phyloP scores from a whole-genome alignment of 2,329 filamentous ascomycete genomes.

The Fusarium redolens region DNA sequence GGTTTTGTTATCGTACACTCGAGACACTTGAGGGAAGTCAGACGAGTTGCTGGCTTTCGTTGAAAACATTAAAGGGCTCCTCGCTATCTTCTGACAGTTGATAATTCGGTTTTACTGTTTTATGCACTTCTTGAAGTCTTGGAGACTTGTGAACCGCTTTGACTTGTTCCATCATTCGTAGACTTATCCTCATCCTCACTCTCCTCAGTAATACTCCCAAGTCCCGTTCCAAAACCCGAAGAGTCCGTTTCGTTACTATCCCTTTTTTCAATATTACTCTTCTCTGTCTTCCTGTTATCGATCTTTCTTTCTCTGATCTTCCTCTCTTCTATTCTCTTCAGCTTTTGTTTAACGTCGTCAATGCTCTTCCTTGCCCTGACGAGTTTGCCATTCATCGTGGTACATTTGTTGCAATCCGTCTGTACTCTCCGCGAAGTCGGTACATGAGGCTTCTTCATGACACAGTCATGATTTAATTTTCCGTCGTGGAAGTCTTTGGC shows the following conservation, averaged over 20 bases:
- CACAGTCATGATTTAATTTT: constrained; percentile 31
- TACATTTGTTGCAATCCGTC: constrained; percentile 42
- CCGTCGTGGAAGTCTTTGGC: constrained; percentile 26
- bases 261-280: not conserved
- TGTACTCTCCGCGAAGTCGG: constrained; percentile 36
- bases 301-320: not conserved
- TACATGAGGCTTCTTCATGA: constrained; percentile 34
- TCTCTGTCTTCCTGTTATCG: not conserved
- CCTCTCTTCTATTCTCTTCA: constrained; percentile 8
- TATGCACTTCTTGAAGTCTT: not conserved
- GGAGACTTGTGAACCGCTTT: not conserved
- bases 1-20: not conserved
- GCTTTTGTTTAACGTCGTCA: not conserved
- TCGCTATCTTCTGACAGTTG: not conserved
- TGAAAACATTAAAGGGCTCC: not conserved
- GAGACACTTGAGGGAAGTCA: not conserved
- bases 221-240: not conserved
- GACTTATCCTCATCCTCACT: constrained; percentile 4
- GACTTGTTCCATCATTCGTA: not conserved
- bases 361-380: constrained; percentile 27
- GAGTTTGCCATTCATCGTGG: constrained; percentile 32
- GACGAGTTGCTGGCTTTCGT: not conserved
- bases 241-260: not conserved
- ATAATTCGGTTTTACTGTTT: not conserved
- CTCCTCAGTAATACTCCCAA: constrained; percentile 16